Evolutionary conservation across 805 yeast genomes (phyloP), one percentile per base, ranked within the genome.

Genomic region (Starmerella scarabaei): DNA sequence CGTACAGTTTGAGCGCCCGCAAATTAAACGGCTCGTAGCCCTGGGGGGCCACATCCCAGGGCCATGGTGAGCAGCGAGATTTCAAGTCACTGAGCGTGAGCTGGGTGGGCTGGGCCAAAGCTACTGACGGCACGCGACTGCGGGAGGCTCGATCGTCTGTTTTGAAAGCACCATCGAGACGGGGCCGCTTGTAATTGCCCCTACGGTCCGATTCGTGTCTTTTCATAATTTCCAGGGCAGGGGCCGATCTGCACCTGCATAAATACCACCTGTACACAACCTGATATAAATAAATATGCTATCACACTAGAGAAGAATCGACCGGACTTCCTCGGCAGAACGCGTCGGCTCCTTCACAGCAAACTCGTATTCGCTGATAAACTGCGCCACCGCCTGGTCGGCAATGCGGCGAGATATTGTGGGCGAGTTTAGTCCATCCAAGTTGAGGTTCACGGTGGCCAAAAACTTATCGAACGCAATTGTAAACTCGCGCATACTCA

Each of bases 401-500:
- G 59, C 50, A 16, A 62, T 56, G 9, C 47, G 47, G 11, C 54
- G 48, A 2, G 56, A 61, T 12, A 57, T 41, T 3, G 56, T 47
- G 1, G 65, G 65, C n/a, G 65, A 58, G 8, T 53, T 41, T 14
- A 63, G 49, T 15, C 48, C 33, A 30, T 54, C 55, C 21, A 63
- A 49, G 26, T 53, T 52, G 27, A 56, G 47, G 36, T 58, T 61
- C 47, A 57, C 50, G 2, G 54, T 42, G 2, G 63, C 63, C 21
- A 64, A 50, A 38, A 62, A 61, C 34, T 51, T 53, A 40, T 61
- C 65, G 33, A 63, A 44, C 12, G 24, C 27, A 1, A 26, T 37
- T 14, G 30, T 27, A 30, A 45, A 38, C 21, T 36, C 40, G 11
- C 35, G 36, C 15, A 24, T 33, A 19, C 33, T 26, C 21, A 48